Evolutionary conservation across 805 yeast species (phyloP), one percentile per base, ranked within the genome.

Genomic region (Saccharomycopsis sp.): DNA sequence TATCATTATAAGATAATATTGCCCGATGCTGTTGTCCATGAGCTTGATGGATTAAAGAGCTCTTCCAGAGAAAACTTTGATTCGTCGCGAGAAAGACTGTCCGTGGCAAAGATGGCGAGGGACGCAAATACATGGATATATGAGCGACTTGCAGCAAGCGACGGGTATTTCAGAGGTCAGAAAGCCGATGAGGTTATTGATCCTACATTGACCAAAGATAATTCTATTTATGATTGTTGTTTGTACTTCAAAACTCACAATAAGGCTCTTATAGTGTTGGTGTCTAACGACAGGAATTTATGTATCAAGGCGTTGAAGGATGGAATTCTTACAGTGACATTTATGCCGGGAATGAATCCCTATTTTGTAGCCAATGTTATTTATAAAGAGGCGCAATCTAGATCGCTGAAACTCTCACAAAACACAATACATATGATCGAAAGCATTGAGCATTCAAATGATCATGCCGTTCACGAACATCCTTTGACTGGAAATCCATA

Each of bases 181-280:
- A 81, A 77, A 62, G 50, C 78, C 17, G 69, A 73, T 29, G 89
- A 91, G 67, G 70, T 73, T 24, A 52, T 85, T 0, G 82, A 84
- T 58, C 66, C 68, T 7, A 56, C 65, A 1, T 68, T 83, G 1
- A 56, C 56, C 0, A 85, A 87, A 59, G 97, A 92, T 70, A 96
- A 91, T 66, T 79, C 96, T 0, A 91, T 92, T 61, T 71, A 91
- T 49, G 97, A 92, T 69, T 90, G 97, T 68, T 87, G 96, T 64
- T 66, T 86, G 24, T 90, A 79, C 67, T 83, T 85, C 58, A 76
- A 79, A 60, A 70, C 73, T 12, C 44, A 50, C 14, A 64, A 68
- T 35, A 56, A 69, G 2, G 68, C 75, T 3, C 66, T 82, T 60
- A 86, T 86, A 5, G 78, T 91, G 1, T 69, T 89, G 24, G 66